Evolutionary conservation across 108 stramenopile genomes (phyloP).

Genomic region (Cylindrotheca fusiformis): DNA sequence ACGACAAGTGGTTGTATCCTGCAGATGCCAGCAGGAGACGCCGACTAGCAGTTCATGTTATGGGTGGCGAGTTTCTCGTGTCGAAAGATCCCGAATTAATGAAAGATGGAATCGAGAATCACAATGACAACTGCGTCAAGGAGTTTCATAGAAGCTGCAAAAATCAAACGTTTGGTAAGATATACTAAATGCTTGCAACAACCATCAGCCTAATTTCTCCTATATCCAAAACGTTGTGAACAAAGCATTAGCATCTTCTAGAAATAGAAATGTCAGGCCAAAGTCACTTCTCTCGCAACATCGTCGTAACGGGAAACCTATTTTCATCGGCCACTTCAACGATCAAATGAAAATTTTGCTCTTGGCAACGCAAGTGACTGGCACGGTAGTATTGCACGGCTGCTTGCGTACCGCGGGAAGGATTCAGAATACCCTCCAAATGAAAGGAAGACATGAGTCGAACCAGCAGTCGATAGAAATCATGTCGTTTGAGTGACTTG

Average conservation of each 20-base stretch:
- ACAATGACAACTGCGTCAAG: constrained; percentile 42
- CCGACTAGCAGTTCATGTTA: constrained; percentile 60
- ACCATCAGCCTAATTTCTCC: too few species aligned
- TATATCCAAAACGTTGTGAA: too few species aligned
- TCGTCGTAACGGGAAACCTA: constrained; percentile 81
- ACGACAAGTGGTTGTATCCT: constrained; percentile 74
- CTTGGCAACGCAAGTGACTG: constrained; percentile 39
- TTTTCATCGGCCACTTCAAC: constrained; percentile 30
- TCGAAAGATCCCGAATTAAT: constrained; percentile 55
- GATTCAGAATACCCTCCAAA: neutral
- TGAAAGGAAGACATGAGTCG: neutral
- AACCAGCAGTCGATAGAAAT: neutral
- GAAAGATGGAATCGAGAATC: constrained; percentile 26
- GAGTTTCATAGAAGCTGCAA: constrained; percentile 54
- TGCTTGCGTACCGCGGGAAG: constrained; percentile 10
- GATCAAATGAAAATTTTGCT: constrained; percentile 7
- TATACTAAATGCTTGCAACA: constrained; percentile 27
- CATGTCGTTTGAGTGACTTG: neutral
- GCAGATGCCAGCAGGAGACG: constrained; percentile 41
- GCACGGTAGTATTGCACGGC: constrained; percentile 16
- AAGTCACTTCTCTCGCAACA: constrained; percentile 80
- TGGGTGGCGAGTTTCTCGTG: constrained; percentile 56
- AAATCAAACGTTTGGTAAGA: constrained; percentile 42
- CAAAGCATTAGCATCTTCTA: too few species aligned
- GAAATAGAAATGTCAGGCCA: constrained; percentile 42